Evolutionary conservation across 352 stramenopile genomes (phyloP).

Genomic region (Aphanomyces stellatus): DNA sequence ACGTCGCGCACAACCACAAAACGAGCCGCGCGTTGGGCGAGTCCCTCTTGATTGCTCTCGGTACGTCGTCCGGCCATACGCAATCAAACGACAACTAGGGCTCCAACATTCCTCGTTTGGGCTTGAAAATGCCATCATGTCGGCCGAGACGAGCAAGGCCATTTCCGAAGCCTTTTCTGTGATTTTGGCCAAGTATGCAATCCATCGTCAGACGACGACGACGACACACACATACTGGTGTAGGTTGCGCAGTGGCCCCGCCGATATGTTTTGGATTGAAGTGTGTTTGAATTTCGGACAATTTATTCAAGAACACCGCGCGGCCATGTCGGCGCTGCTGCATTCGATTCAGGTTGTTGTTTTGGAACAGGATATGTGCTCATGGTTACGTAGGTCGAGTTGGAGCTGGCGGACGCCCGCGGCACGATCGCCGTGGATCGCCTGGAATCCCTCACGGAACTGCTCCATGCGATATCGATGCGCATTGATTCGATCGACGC

Average conservation of each 20-base stretch:
- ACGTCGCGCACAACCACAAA: constrained; percentile 9
- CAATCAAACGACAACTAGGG: background rate
- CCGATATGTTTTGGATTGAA: constrained; percentile 1
- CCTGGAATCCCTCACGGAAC: background rate
- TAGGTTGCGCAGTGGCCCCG: constrained; percentile 8
- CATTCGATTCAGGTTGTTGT: background rate
- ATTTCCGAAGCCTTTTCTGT: background rate
- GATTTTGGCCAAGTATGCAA: background rate
- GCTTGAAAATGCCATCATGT: constrained; percentile 14
- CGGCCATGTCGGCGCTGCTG: background rate
- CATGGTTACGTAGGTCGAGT: background rate
- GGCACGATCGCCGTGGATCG: constrained; percentile 3
- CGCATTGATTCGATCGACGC: constrained; percentile 1
- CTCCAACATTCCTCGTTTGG: constrained; percentile 13
- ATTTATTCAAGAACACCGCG: background rate
- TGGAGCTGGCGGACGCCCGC: background rate
- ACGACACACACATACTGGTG: no score
- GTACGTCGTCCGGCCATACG: background rate
- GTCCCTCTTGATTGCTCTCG: background rate
- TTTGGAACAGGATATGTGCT: background rate
- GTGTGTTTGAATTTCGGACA: constrained; percentile 1
- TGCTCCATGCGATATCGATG: constrained; percentile 1
- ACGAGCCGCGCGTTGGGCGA: constrained; percentile 9
- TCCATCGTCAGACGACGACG: no score
- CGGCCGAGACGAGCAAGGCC: constrained; percentile 4